phyloP scores from a whole-genome alignment of 768 basidiomycete species.

The Favolaschia claudopus region DNA sequence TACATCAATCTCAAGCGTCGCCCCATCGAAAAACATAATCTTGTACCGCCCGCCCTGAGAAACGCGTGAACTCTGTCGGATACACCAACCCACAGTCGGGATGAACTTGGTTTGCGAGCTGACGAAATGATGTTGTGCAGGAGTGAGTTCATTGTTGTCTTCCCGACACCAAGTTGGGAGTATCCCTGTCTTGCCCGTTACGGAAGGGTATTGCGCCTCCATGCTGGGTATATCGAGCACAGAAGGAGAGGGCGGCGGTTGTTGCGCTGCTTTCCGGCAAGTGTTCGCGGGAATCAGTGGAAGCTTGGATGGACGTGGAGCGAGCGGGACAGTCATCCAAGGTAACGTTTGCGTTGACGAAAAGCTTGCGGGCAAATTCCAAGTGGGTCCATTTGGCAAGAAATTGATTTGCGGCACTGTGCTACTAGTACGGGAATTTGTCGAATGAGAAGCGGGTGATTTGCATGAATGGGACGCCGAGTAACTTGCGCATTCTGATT shows the following conservation, averaged over 20 bases:
- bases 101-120: conserved; percentile 46
- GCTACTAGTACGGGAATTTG: conserved; percentile 6
- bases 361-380: conserved; percentile 8
- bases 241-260: background rate
- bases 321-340: conserved; percentile 9
- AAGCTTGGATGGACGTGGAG: conserved; percentile 16
- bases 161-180: conserved; percentile 28
- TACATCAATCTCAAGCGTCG: conserved; percentile 48
- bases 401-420: background rate
- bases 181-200: conserved; percentile 12
- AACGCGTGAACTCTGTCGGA: conserved; percentile 44
- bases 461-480: background rate
- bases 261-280: background rate
- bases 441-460: background rate
- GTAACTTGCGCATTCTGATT: conserved; percentile 13
- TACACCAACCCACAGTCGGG: conserved; percentile 51
- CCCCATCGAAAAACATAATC: conserved; percentile 53
- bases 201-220: conserved; percentile 20
- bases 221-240: conserved; percentile 13
- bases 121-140: conserved; percentile 16
- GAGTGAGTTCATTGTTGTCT: conserved; percentile 22
- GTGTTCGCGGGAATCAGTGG: background rate
- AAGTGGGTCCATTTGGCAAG: background rate
- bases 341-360: conserved; percentile 20
- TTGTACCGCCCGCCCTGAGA: conserved; percentile 51